Percentiles rank a stretch among this genome's conserved stretches.
Conservation (phyloP, 352 stramenopile species). For the Globisporangium recalcitrans region DNA sequence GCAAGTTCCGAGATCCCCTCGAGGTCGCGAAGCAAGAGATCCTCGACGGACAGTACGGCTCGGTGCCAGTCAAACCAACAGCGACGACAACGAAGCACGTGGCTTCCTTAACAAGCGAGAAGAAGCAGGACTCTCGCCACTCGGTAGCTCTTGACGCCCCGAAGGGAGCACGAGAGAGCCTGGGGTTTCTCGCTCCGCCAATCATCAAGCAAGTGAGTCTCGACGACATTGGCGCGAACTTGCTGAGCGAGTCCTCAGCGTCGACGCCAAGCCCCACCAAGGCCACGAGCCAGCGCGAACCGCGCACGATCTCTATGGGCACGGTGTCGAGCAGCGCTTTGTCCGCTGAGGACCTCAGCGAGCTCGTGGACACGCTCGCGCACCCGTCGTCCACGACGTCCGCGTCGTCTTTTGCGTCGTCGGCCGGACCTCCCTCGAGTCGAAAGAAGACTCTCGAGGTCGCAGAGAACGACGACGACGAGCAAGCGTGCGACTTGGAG, state of each 20-base stretch:
- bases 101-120: neutral
- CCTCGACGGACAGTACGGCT: conserved; percentile 5
- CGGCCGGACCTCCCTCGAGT: neutral
- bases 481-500: neutral
- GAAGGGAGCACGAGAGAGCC: neutral
- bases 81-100: neutral
- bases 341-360: conserved; percentile 6
- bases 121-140: neutral
- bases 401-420: neutral
- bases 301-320: conserved; percentile 12
- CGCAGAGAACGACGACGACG: neutral
- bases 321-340: conserved; percentile 8
- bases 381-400: neutral
- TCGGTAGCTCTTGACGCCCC: neutral
- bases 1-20: neutral
- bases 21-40: conserved; percentile 13
- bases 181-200: neutral
- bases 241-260: neutral
- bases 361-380: conserved; percentile 2
- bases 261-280: neutral
- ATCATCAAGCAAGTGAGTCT: conserved; percentile 3
- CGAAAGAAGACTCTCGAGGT: conserved; percentile 8
- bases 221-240: neutral
- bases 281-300: neutral
- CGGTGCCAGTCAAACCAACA: neutral